A percentile compares a stretch with the other conserved stretches of the same genome.
phyloP scores from a whole-genome alignment of 1,284 basidiomycete genomes.

The Xanthoconium separans region DNA sequence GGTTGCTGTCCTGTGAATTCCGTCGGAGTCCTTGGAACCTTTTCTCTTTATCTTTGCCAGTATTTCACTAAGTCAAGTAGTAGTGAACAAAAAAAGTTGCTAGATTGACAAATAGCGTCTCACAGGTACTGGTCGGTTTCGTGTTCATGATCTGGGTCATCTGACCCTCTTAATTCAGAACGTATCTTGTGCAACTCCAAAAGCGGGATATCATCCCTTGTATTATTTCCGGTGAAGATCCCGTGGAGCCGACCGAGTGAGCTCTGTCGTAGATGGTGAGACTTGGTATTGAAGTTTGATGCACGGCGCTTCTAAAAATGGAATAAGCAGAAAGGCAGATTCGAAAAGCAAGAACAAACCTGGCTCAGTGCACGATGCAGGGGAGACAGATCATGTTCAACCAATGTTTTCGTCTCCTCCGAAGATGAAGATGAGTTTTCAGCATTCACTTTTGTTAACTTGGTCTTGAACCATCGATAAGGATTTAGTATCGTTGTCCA shows the following conservation, averaged over 20 bases:
- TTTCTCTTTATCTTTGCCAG: slow-evolving; percentile 61
- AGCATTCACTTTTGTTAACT: slow-evolving; percentile 69
- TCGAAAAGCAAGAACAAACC: slow-evolving; percentile 11
- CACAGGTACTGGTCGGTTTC: slow-evolving; percentile 76
- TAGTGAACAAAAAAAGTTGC: background rate
- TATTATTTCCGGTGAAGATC: slow-evolving; percentile 66
- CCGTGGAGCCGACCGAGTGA: slow-evolving; percentile 62
- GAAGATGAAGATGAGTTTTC: slow-evolving; percentile 71
- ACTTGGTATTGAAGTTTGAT: slow-evolving; percentile 21
- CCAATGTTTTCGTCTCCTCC: slow-evolving; percentile 73
- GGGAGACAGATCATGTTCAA: slow-evolving; percentile 57
- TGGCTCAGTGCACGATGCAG: slow-evolving; percentile 31
- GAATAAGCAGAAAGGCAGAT: slow-evolving; percentile 1
- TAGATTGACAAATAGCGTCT: slow-evolving; percentile 26
- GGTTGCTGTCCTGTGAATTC: slow-evolving; percentile 72
- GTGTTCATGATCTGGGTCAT: slow-evolving; percentile 47
- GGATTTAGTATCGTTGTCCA: slow-evolving; percentile 87
- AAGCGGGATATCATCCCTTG: slow-evolving; percentile 60
- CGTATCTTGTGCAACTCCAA: slow-evolving; percentile 49
- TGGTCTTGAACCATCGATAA: slow-evolving; percentile 80
- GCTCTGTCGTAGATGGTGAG: slow-evolving; percentile 51
- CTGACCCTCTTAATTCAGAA: slow-evolving; percentile 40
- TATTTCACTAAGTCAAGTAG: slow-evolving; percentile 52
- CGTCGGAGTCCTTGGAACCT: slow-evolving; percentile 52
- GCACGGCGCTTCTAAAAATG: slow-evolving; percentile 8